Conservation (phyloP, 139 green algal genomes). For the Micractinium sp. region DNA sequence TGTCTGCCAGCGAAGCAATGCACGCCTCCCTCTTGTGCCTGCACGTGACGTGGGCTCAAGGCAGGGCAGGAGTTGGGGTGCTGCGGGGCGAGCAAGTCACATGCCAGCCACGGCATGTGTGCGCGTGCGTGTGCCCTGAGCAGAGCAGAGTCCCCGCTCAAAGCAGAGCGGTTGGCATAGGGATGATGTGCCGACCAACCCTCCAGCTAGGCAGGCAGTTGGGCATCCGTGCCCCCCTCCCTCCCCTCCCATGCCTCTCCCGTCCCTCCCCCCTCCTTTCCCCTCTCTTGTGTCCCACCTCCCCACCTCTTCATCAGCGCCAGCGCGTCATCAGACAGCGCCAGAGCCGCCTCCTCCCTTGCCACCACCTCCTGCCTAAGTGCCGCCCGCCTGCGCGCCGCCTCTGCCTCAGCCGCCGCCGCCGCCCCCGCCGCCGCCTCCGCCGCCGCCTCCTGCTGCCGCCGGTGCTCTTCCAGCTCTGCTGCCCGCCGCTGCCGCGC, state of each 20-base stretch:
- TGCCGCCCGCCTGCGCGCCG: neutral
- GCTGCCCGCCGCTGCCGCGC: neutral
- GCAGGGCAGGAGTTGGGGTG: neutral
- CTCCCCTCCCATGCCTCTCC: no score
- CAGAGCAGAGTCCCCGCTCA: no score
- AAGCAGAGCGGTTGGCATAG: no score
- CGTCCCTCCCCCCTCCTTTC: no score
- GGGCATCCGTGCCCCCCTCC: neutral
- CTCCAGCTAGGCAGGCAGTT: no score
- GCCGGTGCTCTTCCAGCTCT: neutral
- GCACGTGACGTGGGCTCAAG: neutral
- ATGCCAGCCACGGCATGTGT: neutral
- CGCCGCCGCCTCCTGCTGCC: constrained; percentile 9
- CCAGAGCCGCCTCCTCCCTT: constrained; percentile 6
- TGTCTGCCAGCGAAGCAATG: neutral
- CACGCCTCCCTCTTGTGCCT: constrained; percentile 17
- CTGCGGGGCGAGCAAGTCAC: no score
- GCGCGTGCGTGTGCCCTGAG: no score
- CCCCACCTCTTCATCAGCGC: constrained; percentile 8
- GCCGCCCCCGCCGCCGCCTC: neutral
- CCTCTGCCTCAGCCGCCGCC: neutral
- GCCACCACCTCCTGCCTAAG: neutral
- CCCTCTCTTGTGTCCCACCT: no score
- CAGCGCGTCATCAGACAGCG: constrained; percentile 5
- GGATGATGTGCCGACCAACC: no score